Percentiles rank a stretch among this genome's conserved stretches.
Conservation (phyloP, 345 rosid genomes). For the Gossypium mustelinum region DNA sequence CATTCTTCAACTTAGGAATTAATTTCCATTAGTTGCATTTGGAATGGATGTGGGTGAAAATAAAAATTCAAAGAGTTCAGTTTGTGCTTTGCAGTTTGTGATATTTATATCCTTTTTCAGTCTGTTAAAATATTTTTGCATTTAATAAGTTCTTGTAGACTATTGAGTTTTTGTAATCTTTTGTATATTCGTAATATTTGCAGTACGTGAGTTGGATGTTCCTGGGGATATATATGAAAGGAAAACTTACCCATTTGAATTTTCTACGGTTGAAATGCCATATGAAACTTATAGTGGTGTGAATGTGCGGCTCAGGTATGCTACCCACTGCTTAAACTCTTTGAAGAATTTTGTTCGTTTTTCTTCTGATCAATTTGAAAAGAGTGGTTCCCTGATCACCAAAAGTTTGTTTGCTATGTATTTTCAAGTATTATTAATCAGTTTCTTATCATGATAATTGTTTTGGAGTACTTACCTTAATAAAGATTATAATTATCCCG, state of each 20-base stretch:
- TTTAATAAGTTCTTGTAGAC: not conserved
- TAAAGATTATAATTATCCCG: not conserved
- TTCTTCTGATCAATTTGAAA: not conserved
- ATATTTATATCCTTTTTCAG: not conserved
- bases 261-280: slow-evolving; percentile 95
- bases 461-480: not conserved
- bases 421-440: not conserved
- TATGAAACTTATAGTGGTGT: slow-evolving; percentile 90
- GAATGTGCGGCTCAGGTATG: slow-evolving; percentile 92
- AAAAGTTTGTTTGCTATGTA: slow-evolving; percentile 2
- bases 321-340: slow-evolving; percentile 2
- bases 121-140: not conserved
- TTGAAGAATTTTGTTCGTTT: not conserved
- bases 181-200: slow-evolving; percentile 17
- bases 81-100: slow-evolving; percentile 11
- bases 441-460: not conserved
- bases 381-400: not conserved
- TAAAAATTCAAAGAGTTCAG: not conserved
- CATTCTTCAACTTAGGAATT: not conserved
- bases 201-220: slow-evolving; percentile 96
- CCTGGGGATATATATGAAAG: slow-evolving; percentile 93
- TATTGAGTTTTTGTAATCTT: slow-evolving; percentile 8
- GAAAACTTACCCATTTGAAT: slow-evolving; percentile 86
- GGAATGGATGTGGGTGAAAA: not conserved
- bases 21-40: not conserved